Percentiles rank a stretch among this genome's conserved stretches.
These are phyloP conservation scores for Paratinospora sagittata DNA, from an alignment of 164 flowering plant species.

Conservation along the genomic window DNA sequence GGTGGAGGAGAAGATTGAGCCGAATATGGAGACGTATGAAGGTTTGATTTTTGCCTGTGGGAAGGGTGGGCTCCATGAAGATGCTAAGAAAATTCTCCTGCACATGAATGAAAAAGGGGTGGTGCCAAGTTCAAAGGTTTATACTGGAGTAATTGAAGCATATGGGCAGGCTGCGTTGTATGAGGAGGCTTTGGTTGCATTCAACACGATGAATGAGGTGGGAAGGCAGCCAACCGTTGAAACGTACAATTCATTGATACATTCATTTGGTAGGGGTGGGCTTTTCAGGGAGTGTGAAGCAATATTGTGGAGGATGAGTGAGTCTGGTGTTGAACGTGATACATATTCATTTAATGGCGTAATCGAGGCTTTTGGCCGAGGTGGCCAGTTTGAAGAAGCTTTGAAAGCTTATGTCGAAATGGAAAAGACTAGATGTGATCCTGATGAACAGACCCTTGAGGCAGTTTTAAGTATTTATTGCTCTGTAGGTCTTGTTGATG, in stretches of 20 bases:
- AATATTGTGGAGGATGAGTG: slow-evolving; percentile 54
- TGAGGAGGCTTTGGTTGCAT: slow-evolving; percentile 88
- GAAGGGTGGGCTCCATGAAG: slow-evolving; percentile 89
- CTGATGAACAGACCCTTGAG: slow-evolving; percentile 88
- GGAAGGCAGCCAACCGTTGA: slow-evolving; percentile 69
- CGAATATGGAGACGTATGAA: slow-evolving; percentile 91
- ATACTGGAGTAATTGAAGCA: slow-evolving; percentile 81
- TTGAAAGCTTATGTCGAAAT: slow-evolving; percentile 74
- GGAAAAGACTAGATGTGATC: slow-evolving; percentile 71
- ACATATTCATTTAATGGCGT: slow-evolving; percentile 66
- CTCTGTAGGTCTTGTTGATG: slow-evolving; percentile 81
- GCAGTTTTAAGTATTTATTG: slow-evolving; percentile 86
- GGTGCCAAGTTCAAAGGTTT: slow-evolving; percentile 81
- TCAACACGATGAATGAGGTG: slow-evolving; percentile 89
- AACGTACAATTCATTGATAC: slow-evolving; percentile 66
- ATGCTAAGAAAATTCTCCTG: slow-evolving; percentile 60
- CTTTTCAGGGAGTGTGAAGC: slow-evolving; percentile 70
- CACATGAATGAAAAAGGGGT: slow-evolving; percentile 65
- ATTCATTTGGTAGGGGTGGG: slow-evolving; percentile 74
- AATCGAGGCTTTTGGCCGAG: slow-evolving; percentile 82
- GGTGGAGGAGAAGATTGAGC: slow-evolving; percentile 93
- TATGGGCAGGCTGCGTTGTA: slow-evolving; percentile 88
- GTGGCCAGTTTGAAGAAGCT: slow-evolving; percentile 84
- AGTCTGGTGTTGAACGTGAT: slow-evolving; percentile 45
- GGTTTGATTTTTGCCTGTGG: slow-evolving; percentile 88